Evolutionary conservation across 2,329 filamentous ascomycete species (phyloP).

Genomic region (Penicillium concentricum): DNA sequence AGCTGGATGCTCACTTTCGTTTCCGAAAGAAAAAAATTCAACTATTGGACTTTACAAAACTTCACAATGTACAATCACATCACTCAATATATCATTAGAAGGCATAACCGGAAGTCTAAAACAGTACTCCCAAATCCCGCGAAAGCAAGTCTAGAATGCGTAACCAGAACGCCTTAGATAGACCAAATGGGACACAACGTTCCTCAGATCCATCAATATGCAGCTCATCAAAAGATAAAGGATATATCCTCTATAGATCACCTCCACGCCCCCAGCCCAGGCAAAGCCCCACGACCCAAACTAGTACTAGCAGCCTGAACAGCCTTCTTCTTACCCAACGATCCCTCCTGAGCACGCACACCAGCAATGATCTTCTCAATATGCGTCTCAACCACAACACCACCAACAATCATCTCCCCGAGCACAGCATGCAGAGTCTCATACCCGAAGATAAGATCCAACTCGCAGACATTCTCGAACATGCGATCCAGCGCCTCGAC

Average conservation of each 20-base stretch:
- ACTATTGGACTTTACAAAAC: background rate
- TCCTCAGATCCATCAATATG: constrained; percentile 1
- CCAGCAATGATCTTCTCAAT: constrained; percentile 84
- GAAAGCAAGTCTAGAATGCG: constrained; percentile 3
- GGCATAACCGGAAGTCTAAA: background rate
- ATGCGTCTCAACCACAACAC: constrained; percentile 90
- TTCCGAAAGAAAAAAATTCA: background rate
- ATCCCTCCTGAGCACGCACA: constrained; percentile 59
- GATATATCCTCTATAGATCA: constrained; percentile 17
- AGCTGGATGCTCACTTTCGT: too few relatives aligned
- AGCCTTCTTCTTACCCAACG: constrained; percentile 44
- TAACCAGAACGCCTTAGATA: constrained; percentile 13
- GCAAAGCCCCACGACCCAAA: constrained; percentile 37
- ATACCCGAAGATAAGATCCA: constrained; percentile 98
- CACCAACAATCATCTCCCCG: constrained; percentile 91
- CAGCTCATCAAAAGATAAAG: background rate
- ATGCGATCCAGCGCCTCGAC: constrained; percentile 92
- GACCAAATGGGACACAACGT: background rate
- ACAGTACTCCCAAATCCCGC: background rate
- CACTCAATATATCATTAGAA: background rate
- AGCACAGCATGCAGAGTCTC: constrained; percentile 91
- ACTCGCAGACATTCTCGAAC: constrained; percentile 97
- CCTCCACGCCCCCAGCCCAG: constrained; percentile 42
- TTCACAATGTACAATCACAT: background rate
- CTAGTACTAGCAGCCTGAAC: constrained; percentile 43